A percentile compares a stretch with the other conserved stretches of the same genome.
phyloP scores from a whole-genome alignment of 2,329 filamentous ascomycete species.

The Parastagonospora avenae region DNA sequence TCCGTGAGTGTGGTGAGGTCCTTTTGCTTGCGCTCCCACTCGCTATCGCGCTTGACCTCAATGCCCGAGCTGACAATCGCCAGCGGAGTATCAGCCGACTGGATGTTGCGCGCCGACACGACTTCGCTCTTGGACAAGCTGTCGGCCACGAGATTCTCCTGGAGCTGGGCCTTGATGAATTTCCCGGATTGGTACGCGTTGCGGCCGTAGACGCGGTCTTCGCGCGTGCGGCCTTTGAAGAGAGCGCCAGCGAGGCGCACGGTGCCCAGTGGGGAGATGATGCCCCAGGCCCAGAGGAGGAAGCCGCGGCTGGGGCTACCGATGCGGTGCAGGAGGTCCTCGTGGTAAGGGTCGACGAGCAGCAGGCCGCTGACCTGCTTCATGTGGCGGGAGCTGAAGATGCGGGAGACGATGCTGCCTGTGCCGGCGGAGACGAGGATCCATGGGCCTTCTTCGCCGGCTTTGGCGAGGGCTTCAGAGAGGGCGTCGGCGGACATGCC shows the following conservation, averaged over 20 bases:
- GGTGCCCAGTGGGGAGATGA: slow-evolving; percentile 85
- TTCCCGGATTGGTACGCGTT: slow-evolving; percentile 80
- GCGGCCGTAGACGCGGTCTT: slow-evolving; percentile 84
- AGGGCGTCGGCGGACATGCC: slow-evolving; percentile 91
- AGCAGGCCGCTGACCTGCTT: slow-evolving; percentile 77
- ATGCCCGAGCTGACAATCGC: slow-evolving; percentile 83
- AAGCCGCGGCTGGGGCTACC: slow-evolving; percentile 76
- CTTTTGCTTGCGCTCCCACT: slow-evolving; percentile 84
- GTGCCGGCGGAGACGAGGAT: slow-evolving; percentile 84
- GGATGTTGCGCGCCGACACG: slow-evolving; percentile 76
- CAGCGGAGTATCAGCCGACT: slow-evolving; percentile 74
- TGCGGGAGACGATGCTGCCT: slow-evolving; percentile 85
- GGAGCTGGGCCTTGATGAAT: slow-evolving; percentile 85
- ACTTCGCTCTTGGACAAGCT: slow-evolving; percentile 86
- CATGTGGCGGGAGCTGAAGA: slow-evolving; percentile 85
- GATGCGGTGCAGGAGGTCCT: slow-evolving; percentile 76
- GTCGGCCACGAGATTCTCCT: slow-evolving; percentile 87
- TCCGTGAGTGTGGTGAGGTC: slow-evolving; percentile 81
- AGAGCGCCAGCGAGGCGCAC: slow-evolving; percentile 80
- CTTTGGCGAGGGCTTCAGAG: slow-evolving; percentile 79
- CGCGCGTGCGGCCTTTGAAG: slow-evolving; percentile 77
- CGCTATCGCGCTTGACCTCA: slow-evolving; percentile 66
- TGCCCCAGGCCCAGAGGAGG: slow-evolving; percentile 81
- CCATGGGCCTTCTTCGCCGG: slow-evolving; percentile 87
- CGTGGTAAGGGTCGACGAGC: slow-evolving; percentile 86